Conservation (phyloP, 169 alveolate genomes). For the Cryptosporidium muris region DNA sequence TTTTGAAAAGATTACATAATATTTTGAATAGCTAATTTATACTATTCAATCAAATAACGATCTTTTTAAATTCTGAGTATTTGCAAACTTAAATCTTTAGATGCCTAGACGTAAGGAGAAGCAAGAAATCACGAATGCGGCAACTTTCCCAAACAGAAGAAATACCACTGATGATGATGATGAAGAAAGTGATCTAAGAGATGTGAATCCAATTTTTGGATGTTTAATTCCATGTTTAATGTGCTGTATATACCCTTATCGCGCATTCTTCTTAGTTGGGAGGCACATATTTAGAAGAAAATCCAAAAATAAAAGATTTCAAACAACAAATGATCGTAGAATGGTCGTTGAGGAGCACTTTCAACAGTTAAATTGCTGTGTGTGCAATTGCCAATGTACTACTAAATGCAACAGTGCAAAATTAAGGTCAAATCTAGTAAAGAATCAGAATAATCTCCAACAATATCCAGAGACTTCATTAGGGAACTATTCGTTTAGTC, state of each 20-base stretch:
- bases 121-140: slow-evolving; percentile 36
- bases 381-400: no score
- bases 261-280: slow-evolving; percentile 62
- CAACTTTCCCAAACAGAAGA: slow-evolving; percentile 1
- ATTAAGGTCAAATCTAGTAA: no score
- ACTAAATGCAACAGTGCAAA: neutral
- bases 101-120: slow-evolving; percentile 60
- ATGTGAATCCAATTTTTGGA: slow-evolving; percentile 55
- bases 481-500: slow-evolving; percentile 6
- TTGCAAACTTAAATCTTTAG: neutral
- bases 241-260: slow-evolving; percentile 62
- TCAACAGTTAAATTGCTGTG: no score
- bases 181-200: slow-evolving; percentile 26
- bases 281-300: slow-evolving; percentile 45
- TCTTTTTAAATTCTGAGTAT: no score
- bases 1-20: no score
- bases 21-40: no score
- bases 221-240: slow-evolving; percentile 63
- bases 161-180: slow-evolving; percentile 4
- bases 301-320: neutral
- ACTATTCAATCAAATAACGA: no score
- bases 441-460: no score
- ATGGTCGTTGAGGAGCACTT: no score
- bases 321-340: neutral
- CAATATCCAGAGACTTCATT: no score